Percentiles rank a stretch among this genome's conserved stretches.
phyloP scores from a whole-genome alignment of 345 rosid species.

The Populus euphratica region DNA sequence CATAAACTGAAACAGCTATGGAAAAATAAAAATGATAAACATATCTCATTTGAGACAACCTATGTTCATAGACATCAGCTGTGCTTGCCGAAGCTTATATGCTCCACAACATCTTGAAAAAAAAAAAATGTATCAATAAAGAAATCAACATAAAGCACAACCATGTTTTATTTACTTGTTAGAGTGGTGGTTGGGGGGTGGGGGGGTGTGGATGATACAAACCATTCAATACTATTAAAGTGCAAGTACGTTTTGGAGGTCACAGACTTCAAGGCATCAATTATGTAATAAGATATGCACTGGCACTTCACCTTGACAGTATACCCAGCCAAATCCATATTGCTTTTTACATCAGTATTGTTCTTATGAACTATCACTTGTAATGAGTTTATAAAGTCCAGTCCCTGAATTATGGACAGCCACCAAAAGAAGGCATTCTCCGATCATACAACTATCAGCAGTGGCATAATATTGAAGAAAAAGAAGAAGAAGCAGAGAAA shows the following conservation, averaged over 20 bases:
- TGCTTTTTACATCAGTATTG: background rate
- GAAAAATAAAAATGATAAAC: background rate
- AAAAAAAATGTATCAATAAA: no score
- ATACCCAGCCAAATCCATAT: background rate
- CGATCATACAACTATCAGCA: background rate
- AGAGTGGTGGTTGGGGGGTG: no score
- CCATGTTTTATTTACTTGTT: background rate
- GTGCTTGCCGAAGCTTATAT: background rate
- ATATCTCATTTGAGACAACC: background rate
- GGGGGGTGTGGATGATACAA: no score
- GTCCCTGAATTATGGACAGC: background rate
- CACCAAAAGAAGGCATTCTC: background rate
- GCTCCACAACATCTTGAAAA: background rate
- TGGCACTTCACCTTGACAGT: background rate
- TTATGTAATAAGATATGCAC: background rate
- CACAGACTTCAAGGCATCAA: background rate
- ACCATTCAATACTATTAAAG: no score
- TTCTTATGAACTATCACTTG: background rate
- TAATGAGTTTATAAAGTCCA: background rate
- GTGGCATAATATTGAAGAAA: no score
- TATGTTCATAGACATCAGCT: background rate
- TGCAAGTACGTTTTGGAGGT: background rate
- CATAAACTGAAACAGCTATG: background rate
- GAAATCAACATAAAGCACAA: background rate
- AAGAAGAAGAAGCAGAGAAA: background rate